Evolutionary conservation across 305 asterid genomes (phyloP).

Genomic region (Withania somnifera): DNA sequence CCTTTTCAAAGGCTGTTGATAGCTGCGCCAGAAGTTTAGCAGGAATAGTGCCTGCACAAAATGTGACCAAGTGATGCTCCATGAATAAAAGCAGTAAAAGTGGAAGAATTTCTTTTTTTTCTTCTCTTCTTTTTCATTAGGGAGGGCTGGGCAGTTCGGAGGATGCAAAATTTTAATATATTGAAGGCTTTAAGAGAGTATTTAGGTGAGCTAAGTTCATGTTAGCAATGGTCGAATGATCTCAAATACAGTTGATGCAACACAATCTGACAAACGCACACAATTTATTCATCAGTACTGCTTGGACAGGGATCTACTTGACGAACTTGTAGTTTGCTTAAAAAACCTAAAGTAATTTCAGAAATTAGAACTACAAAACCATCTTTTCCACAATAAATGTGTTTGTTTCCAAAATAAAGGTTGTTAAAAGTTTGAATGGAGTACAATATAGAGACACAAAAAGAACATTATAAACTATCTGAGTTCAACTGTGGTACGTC

Average conservation of each 20-base stretch:
- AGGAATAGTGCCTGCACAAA: slow-evolving; percentile 69
- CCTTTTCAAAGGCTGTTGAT: slow-evolving; percentile 67
- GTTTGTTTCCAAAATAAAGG: background rate
- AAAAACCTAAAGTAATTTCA: background rate
- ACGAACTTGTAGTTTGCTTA: background rate
- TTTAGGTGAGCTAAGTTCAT: background rate
- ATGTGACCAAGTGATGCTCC: background rate
- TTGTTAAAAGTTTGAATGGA: background rate
- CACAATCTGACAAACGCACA: background rate
- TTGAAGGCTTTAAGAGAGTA: background rate
- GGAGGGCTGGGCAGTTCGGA: background rate
- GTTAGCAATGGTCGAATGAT: background rate
- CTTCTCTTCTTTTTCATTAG: background rate
- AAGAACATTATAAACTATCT: background rate
- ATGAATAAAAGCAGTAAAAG: background rate
- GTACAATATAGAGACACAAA: background rate
- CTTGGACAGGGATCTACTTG: background rate
- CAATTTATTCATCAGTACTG: background rate
- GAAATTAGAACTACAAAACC: background rate
- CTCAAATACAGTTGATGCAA: background rate
- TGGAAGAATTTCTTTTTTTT: too few species aligned
- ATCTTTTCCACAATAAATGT: background rate
- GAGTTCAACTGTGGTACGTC: background rate
- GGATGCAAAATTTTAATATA: background rate
- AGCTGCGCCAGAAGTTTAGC: slow-evolving; percentile 72